Base-by-base conservation (phyloP, 2,329 filamentous ascomycete genomes). In the Exophiala viscosa region DNA sequence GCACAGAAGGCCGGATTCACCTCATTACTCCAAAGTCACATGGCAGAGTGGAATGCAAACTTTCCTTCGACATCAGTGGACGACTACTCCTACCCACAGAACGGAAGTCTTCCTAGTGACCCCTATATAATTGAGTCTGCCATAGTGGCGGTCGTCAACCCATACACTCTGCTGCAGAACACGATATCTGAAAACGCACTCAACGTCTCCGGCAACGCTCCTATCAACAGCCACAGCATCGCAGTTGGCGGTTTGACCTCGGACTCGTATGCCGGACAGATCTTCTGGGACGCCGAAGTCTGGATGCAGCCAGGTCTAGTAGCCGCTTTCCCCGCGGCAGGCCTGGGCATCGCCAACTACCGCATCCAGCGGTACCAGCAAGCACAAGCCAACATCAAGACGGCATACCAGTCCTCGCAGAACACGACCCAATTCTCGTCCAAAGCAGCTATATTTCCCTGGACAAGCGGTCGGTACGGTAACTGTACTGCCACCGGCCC, bases 271-370 rank as follows among this genome's bases (percentile, higher is more conserved):
- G 85, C 74, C 17, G 85, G 85, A 0, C 69, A 76, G 34, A 74
- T 84, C n/a, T 84, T 84, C 64, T 85, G 82, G 82, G 82, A 85
- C 67, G 78, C 79, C 11, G 82, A 85, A 64, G 73, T 84, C 3
- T 86, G 83, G 82, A 85, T 86, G 80, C 79, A 83, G 31, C 85
- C 84, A 4, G 84, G 84, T 7, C 67, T 88, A 8, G 80, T 84
- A 11, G 74, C 84, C 1, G 76, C 83, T 0, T 82, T 84, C 62
- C 85, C 85, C 1, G 72, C 81, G 53, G 78, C 81, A 47, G 78
- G 79, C 3, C 78, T 81, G 62, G 78, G 84, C 20, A 82, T 88
- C 54, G 78, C 80, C 50, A 82, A 85, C 54, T 87, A 85, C 62
- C 77, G 85, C 2, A 71, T 80, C 5, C 76, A 80, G 41, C 74